Conservation (phyloP, 495 filamentous ascomycete genomes). For the Lichenothelia convexa region DNA sequence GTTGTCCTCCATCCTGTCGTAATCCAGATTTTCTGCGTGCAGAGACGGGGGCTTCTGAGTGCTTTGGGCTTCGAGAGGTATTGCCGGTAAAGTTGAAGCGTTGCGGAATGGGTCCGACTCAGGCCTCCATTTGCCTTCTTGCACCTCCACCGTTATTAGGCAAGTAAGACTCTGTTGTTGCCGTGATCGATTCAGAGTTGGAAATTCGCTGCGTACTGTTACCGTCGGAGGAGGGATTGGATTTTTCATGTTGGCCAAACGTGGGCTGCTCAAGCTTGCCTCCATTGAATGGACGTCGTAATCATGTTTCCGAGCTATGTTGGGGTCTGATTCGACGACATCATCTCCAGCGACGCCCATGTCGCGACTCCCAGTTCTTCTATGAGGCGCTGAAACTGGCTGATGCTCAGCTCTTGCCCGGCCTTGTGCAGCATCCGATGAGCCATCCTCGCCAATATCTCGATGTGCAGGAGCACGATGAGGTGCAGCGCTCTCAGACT, state of each 20-base stretch:
- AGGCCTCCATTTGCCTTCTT: constrained; percentile 79
- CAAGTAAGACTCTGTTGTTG: constrained; percentile 93
- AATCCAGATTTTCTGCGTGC: constrained; percentile 7
- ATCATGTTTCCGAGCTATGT: constrained; percentile 53
- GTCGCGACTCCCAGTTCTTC: too few relatives aligned
- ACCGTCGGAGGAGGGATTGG: constrained; percentile 84
- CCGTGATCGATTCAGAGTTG: constrained; percentile 76
- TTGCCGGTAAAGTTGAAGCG: constrained; percentile 37
- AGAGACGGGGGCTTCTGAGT: constrained; percentile 12
- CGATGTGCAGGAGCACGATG: too few relatives aligned
- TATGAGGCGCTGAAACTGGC: too few relatives aligned
- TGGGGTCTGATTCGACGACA: constrained; percentile 42
- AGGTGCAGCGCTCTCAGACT: constrained; percentile 23
- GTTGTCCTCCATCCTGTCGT: constrained; percentile 39
- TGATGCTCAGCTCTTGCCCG: neutral
- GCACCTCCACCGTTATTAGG: constrained; percentile 83
- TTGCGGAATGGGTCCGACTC: constrained; percentile 66
- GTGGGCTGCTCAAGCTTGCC: constrained; percentile 58
- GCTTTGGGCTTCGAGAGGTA: constrained; percentile 11
- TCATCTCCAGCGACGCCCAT: constrained; percentile 55
- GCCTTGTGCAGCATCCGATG: too few relatives aligned
- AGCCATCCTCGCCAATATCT: too few relatives aligned
- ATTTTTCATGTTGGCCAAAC: constrained; percentile 51
- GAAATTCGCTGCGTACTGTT: constrained; percentile 89
- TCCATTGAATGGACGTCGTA: constrained; percentile 94